Conservation (phyloP, 2,329 filamentous ascomycete species). For the Nemania sp. region DNA sequence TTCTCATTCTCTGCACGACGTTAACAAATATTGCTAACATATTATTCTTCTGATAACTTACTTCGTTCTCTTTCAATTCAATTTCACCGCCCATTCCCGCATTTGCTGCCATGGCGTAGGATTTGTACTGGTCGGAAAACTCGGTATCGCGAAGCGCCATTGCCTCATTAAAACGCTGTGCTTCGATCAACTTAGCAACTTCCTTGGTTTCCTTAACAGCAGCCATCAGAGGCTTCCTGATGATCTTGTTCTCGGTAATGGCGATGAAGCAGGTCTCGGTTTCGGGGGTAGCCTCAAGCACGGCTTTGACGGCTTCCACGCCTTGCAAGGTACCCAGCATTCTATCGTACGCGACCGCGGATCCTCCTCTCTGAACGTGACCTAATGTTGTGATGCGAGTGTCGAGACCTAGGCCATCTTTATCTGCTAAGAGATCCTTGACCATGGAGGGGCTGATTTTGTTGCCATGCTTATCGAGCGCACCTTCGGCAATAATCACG, state of each 20-base stretch:
- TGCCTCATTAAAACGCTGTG: slow-evolving; percentile 82
- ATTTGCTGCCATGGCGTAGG: slow-evolving; percentile 88
- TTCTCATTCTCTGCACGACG: slow-evolving; percentile 71
- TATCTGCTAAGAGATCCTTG: slow-evolving; percentile 83
- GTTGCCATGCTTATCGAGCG: slow-evolving; percentile 79
- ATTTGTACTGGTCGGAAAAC: slow-evolving; percentile 88
- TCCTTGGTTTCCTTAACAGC: slow-evolving; percentile 85
- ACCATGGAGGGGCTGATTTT: slow-evolving; percentile 82
- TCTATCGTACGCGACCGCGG: slow-evolving; percentile 90
- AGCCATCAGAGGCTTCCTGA: slow-evolving; percentile 84
- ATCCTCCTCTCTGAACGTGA: slow-evolving; percentile 94
- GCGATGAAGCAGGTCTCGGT: slow-evolving; percentile 94
- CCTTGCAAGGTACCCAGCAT: slow-evolving; percentile 92
- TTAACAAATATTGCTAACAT: slow-evolving; percentile 35
- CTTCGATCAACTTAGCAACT: slow-evolving; percentile 78
- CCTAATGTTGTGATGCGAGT: slow-evolving; percentile 94
- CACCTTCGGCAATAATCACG: slow-evolving; percentile 95
- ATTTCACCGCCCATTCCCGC: slow-evolving; percentile 70
- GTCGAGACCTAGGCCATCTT: slow-evolving; percentile 77
- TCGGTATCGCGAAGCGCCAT: slow-evolving; percentile 90
- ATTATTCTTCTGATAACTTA: slow-evolving; percentile 43
- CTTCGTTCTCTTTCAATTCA: slow-evolving; percentile 70
- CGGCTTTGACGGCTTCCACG: slow-evolving; percentile 89
- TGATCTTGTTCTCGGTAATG: slow-evolving; percentile 97
- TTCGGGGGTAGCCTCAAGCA: slow-evolving; percentile 84